These are phyloP conservation scores for Dendrothele bispora DNA, from an alignment of 768 basidiomycete species.

Conservation along the genomic window DNA sequence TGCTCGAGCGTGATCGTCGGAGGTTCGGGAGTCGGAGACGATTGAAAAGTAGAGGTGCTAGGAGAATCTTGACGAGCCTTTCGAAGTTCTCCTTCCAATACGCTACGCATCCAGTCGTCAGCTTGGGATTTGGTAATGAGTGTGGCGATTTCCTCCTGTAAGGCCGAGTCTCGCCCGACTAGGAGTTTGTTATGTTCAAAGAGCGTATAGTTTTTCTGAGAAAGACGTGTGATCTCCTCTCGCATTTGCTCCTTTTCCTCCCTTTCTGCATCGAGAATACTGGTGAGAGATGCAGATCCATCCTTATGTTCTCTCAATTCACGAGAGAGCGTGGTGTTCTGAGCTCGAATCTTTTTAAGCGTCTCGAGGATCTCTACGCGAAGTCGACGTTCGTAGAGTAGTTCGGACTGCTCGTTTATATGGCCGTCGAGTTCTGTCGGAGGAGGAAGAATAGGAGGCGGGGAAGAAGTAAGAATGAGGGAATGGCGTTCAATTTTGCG, in stretches of 20 bases:
- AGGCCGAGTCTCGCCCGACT: conserved; percentile 19
- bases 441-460: conserved; percentile 11
- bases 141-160: conserved; percentile 21
- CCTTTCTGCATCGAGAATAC: conserved; percentile 20
- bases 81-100: conserved; percentile 18
- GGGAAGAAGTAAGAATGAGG: conserved; percentile 1
- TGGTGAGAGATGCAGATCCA: conserved; percentile 14
- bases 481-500: conserved; percentile 6
- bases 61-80: conserved; percentile 6
- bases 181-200: conserved; percentile 27
- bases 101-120: conserved; percentile 21
- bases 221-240: conserved; percentile 17
- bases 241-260: conserved; percentile 13
- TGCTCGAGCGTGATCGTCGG: conserved; percentile 14
- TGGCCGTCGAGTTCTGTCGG: conserved; percentile 5
- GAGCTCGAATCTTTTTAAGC: conserved; percentile 24
- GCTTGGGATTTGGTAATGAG: conserved; percentile 22
- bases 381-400: conserved; percentile 21
- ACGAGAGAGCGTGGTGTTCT: conserved; percentile 22
- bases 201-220: conserved; percentile 20
- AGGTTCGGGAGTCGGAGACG: neutral
- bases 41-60: neutral
- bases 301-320: conserved; percentile 19
- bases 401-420: conserved; percentile 15
- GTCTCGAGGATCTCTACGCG: conserved; percentile 20